Evolutionary conservation across 371 early-diverging fungal genomes (phyloP), one percentile per base, ranked within the genome.

Genomic region (Mucor indicus): DNA sequence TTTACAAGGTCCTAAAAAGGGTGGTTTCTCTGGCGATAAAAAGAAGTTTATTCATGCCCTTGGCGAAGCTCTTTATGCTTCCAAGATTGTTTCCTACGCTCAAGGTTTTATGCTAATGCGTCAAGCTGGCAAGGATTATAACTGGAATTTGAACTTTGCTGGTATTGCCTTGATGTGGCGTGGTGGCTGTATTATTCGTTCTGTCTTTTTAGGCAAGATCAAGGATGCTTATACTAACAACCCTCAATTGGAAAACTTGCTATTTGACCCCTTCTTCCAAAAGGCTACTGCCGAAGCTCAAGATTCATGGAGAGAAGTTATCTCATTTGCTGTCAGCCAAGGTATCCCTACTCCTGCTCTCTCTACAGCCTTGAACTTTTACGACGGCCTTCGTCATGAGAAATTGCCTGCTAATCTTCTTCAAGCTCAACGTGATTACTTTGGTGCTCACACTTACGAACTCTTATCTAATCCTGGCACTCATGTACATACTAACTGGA

Each of bases 101-200:
- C 99, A 99, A 81, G 99, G 99, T 39, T 98, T 98, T 80, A 97
- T 96, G 93, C 80, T 98, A 66, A 85, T 99, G 80, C 91, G 93
- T 55, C 94, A 93, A 74, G 95, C 95, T 49, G 93, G 93, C 69
- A 84, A 87, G 69, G 86, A 86, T 55, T 81, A 91, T 74, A 79
- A 77, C 55, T 99, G 99, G 99, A 79, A 95, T 75, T 79, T 98
- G 58, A 95, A 95, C 86, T 85, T 95, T 66, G 90, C 90, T 33
- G 92, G 90, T 45, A 96, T 99, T 69, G 95, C 98, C 33, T 75
- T 92, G 40, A 97, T 99, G 92, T 99, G 99, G 99, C 88, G 93
- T 55, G 98, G 98, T 57, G 99, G 99, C 29, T 99, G 99, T 81
- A 99, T 99, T 59, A 96, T 99, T 69, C 87, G 99, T 50, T 80